Evolutionary conservation across 441 rosid genomes (phyloP).

Genomic region (Eruca vesicaria): DNA sequence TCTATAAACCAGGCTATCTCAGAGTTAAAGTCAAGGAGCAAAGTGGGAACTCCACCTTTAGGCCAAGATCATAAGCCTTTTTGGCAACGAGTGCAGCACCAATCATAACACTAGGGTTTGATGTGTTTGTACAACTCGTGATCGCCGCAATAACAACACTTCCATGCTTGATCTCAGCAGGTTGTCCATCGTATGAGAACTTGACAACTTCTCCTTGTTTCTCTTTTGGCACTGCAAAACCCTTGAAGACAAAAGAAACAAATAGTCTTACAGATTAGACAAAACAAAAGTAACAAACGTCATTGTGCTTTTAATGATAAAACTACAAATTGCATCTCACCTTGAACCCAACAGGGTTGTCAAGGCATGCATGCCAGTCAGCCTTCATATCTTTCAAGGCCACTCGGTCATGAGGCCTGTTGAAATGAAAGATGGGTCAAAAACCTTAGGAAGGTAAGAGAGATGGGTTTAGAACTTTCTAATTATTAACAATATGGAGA

Average conservation of each 20-base stretch:
- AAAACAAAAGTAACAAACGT: not conserved
- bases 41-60: conserved; percentile 42
- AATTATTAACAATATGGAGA: not conserved
- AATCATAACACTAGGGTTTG: conserved; percentile 63
- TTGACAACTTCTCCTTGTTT: conserved; percentile 43
- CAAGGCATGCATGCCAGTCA: conserved; percentile 70
- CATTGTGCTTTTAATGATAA: not conserved
- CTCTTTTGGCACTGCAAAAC: conserved; percentile 56
- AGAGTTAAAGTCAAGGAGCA: not conserved
- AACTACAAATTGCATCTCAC: conserved; percentile 35
- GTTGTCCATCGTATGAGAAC: conserved; percentile 43
- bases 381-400: conserved; percentile 63
- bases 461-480: not conserved
- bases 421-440: not conserved
- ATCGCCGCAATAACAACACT: conserved; percentile 65
- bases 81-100: conserved; percentile 62
- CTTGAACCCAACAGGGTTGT: conserved; percentile 62
- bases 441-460: not conserved
- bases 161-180: conserved; percentile 52
- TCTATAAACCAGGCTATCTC: not conserved
- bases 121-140: conserved; percentile 62
- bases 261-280: not conserved
- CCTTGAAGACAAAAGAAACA: conserved; percentile 34
- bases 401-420: conserved; percentile 64
- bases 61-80: conserved; percentile 55